These are phyloP conservation scores for Tetrahymena elliotti DNA, from an alignment of 73 alveolate species.

Conservation along the genomic window DNA sequence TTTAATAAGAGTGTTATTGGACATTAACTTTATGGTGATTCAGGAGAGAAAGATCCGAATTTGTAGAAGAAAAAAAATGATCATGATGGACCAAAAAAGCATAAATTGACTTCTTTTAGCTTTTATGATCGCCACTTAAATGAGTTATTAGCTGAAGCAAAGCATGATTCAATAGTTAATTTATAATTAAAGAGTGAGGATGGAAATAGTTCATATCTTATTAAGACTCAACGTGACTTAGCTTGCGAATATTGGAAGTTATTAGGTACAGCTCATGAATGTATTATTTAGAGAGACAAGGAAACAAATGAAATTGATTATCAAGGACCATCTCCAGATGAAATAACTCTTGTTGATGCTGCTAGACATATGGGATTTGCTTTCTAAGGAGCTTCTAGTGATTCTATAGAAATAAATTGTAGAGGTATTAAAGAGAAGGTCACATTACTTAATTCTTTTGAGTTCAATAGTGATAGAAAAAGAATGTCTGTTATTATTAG, in stretches of 20 bases:
- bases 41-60: neutral
- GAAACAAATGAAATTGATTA: constrained; percentile 11
- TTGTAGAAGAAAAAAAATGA: neutral
- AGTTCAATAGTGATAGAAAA: constrained; percentile 54
- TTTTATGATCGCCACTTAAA: constrained; percentile 17
- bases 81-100: neutral
- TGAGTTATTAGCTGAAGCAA: constrained; percentile 5
- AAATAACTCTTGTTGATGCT: constrained; percentile 64
- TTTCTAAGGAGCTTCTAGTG: constrained; percentile 36
- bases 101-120: constrained; percentile 12
- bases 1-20: constrained; percentile 77
- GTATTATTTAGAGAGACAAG: constrained; percentile 50
- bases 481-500: constrained; percentile 66
- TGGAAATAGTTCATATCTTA: neutral
- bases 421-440: constrained; percentile 21
- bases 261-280: constrained; percentile 61
- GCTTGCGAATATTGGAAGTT: constrained; percentile 53
- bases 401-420: constrained; percentile 3
- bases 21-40: constrained; percentile 10
- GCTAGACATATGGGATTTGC: constrained; percentile 67
- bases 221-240: constrained; percentile 10
- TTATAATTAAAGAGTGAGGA: constrained; percentile 11
- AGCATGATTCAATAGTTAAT: neutral
- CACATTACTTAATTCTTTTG: constrained; percentile 58
- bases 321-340: constrained; percentile 76